phyloP scores from a whole-genome alignment of 1,139 yeast genomes.

The Nakaseomyces glabratus region DNA sequence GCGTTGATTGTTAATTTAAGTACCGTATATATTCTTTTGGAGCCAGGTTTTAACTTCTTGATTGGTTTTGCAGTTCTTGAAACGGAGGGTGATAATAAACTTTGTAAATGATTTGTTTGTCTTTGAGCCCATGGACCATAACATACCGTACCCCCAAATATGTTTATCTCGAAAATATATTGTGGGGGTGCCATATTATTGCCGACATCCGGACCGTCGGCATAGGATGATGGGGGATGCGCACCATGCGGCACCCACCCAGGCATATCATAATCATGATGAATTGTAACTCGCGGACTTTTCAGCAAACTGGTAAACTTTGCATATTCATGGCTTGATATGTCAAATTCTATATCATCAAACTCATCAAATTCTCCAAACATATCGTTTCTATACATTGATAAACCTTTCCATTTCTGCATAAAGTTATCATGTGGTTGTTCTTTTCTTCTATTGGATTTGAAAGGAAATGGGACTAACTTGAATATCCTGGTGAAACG shows the following conservation, averaged over 20 bases:
- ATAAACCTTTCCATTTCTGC: constrained; percentile 39
- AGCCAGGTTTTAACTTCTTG: constrained; percentile 39
- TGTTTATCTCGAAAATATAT: constrained; percentile 52
- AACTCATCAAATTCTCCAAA: constrained; percentile 19
- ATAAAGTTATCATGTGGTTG: constrained; percentile 34
- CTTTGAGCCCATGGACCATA: constrained; percentile 97
- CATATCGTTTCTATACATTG: constrained; percentile 31
- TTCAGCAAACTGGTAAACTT: constrained; percentile 68
- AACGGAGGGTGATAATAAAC: constrained; percentile 57
- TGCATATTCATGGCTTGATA: constrained; percentile 61
- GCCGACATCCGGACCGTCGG: constrained; percentile 44
- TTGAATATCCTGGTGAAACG: constrained; percentile 14
- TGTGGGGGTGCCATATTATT: constrained; percentile 53
- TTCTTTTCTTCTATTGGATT: constrained; percentile 15
- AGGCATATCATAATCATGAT: constrained; percentile 62
- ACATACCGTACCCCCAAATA: constrained; percentile 58
- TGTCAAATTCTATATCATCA: constrained; percentile 25
- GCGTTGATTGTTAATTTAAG: constrained; percentile 46
- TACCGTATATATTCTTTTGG: constrained; percentile 45
- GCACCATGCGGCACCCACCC: constrained; percentile 46
- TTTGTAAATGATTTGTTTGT: constrained; percentile 60
- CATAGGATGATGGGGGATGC: constrained; percentile 24
- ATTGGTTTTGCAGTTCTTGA: constrained; percentile 51
- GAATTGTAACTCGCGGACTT: constrained; percentile 45
- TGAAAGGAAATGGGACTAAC: constrained; percentile 13